Evolutionary conservation across 495 filamentous ascomycete genomes (phyloP), one percentile per base, ranked within the genome.

Genomic region (Talaromyces ruber): DNA sequence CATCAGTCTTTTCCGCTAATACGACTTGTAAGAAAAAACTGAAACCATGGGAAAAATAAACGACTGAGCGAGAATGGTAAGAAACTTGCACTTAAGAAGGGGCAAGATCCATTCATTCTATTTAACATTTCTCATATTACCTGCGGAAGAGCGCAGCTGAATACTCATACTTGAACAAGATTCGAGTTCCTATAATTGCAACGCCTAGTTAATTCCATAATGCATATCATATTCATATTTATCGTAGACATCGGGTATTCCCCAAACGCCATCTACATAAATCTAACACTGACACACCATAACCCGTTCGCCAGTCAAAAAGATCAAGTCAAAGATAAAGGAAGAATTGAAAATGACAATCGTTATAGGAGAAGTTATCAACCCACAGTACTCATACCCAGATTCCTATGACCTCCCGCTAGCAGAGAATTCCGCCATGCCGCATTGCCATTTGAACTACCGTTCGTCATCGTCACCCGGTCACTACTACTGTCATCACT

Each of bases 401-500:
- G 22, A 25, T 34, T 57, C 14, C 26, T 30, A 1, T 51, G n/a
- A 21, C 29, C 29, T 1, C 16, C 28, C 16, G 28, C 6, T 14
- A 57, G 4, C 7, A 57, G 24, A 22, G 54, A 57, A 6, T 57
- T 57, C n/a, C 54, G 2, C 29, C 54, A 30, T 21, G 12, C 29
- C 16, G 54, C 4, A 25, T 21, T 28, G 16, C 52, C 52, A 8
- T 55, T 26, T 26, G 26, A 16, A 28, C 22, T 30, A 4, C 54
- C 54, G 22, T 57, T 57, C 14, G 28, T 30, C 29, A 34, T 21
- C 22, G 54, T 57, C 5, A 25, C 54, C 29, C 54, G 54, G 54
- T 57, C 54, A 57, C 54, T 57, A 25, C 14, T 51, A 59, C 58
- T 59, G 16, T 60, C 59, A 14, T 47, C 45, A 16, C 18, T 51